These are phyloP conservation scores for Monosporozyma siamensis DNA, from an alignment of 805 yeast species.

Conservation along the genomic window DNA sequence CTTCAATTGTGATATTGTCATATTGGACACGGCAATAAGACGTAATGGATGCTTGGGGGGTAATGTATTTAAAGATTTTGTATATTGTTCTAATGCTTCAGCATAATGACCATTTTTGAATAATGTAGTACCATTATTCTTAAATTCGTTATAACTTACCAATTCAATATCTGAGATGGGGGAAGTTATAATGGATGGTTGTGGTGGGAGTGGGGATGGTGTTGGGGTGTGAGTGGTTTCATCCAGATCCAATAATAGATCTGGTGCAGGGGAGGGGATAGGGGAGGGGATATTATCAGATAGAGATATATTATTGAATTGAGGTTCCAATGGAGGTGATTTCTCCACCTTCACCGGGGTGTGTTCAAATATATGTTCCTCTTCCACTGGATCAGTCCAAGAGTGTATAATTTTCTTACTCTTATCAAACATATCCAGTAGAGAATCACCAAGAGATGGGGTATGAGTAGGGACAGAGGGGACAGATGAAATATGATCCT, in stretches of 20 bases:
- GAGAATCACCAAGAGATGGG: constrained; percentile 8
- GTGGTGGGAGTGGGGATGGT: neutral
- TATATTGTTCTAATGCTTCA: constrained; percentile 52
- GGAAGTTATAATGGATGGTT: neutral
- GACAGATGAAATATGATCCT: too few species aligned
- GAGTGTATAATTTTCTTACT: constrained; percentile 28
- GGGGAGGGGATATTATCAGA: too few species aligned
- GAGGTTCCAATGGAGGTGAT: too few species aligned
- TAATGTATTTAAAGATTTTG: constrained; percentile 43
- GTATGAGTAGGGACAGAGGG: neutral
- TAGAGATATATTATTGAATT: too few species aligned
- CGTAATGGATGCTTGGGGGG: constrained; percentile 58
- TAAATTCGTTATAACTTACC: constrained; percentile 37
- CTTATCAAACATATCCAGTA: constrained; percentile 23
- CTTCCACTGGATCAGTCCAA: neutral
- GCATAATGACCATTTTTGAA: constrained; percentile 80
- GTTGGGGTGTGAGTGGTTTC: neutral
- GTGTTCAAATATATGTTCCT: too few species aligned
- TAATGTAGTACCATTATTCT: constrained; percentile 48
- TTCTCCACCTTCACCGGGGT: too few species aligned
- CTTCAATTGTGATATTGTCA: constrained; percentile 57
- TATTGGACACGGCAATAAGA: constrained; percentile 64
- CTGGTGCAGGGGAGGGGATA: too few species aligned
- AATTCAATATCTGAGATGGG: constrained; percentile 25
- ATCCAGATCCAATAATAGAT: constrained; percentile 2